Base-by-base conservation (phyloP, 768 basidiomycete species). In the Epithele typhae region DNA sequence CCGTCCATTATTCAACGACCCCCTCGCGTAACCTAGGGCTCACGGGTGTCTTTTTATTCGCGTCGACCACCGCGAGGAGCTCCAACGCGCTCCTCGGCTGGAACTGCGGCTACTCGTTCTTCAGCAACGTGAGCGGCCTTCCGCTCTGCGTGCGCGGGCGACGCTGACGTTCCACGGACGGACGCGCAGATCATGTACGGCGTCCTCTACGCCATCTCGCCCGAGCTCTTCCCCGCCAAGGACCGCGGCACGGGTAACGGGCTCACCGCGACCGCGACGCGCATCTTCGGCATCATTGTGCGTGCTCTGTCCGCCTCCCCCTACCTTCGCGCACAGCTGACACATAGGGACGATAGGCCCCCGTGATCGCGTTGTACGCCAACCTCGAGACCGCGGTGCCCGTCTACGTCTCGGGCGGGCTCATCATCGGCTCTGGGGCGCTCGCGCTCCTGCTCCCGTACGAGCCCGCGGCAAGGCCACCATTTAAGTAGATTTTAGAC, bases 21-120 rank as follows among this genome's bases (percentile, higher is more conserved):
- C 50, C 64, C 40, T 30, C 58, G 68, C 68, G 66, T 62, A 72
- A 73, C 59, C 59, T 66, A 82, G 79, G 74, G 60, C 72, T 88
- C 57, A 89, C 87, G 10, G 87, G 86, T 14, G 73, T 72, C 11
- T 89, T 89, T 68, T 74, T 92, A 37, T 82, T 85, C 57, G 81
- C 74, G 52, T 81, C 77, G 25, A 89, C 87, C 37, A 88, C 86
- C n/a, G 76, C 87, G 24, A 74, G 78, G 55, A 80, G 75, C 48
- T 85, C 82, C 7, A 71, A 82, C 49, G 72, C 77, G 22, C 72
- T 89, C 34, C 71, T 90, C 21, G 87, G 80, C 38, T 90, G 87
- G 87, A 88, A 89, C 64, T 90, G 85, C 58, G 84, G 60, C 39
- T 63, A 63, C 37, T 51, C 58, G 11, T 63, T 63, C 53, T 37